These are phyloP conservation scores for Xylaria sp. DNA, from an alignment of 2,329 filamentous ascomycete genomes.

Conservation along the genomic window DNA sequence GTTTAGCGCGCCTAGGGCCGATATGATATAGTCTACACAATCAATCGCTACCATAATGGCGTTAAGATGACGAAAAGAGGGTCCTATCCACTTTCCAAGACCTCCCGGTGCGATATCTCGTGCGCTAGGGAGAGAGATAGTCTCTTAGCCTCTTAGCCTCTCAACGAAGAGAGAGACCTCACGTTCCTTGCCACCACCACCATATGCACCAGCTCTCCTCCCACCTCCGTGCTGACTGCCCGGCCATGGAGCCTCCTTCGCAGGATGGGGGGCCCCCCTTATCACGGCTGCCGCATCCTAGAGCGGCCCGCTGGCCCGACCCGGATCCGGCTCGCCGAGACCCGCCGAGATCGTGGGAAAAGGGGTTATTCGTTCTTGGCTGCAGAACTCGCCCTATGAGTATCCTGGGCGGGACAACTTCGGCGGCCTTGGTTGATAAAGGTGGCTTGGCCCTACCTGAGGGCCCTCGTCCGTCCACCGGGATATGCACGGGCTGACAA, in stretches of 20 bases:
- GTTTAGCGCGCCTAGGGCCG: constrained; percentile 15
- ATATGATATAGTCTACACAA: constrained; percentile 1
- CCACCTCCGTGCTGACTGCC: constrained; percentile 23
- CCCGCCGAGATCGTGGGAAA: constrained; percentile 32
- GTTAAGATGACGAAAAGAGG: constrained; percentile 24
- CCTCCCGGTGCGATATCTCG: background rate
- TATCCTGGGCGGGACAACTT: constrained; percentile 31
- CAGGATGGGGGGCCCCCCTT: constrained; percentile 11
- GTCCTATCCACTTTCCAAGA: constrained; percentile 35
- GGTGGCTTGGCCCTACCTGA: constrained; percentile 30
- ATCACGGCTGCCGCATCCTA: constrained; percentile 26
- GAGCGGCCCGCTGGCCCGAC: constrained; percentile 35
- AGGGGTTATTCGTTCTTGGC: constrained; percentile 32
- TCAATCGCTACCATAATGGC: background rate
- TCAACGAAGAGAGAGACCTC: background rate
- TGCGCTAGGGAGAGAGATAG: background rate
- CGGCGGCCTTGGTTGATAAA: constrained; percentile 28
- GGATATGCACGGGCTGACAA: constrained; percentile 14
- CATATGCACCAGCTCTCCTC: background rate
- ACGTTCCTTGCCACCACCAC: background rate
- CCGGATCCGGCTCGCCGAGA: constrained; percentile 38
- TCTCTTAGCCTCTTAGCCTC: background rate
- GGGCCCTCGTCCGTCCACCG: constrained; percentile 28
- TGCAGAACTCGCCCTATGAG: constrained; percentile 22
- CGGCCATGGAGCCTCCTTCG: constrained; percentile 24